Evolutionary conservation across 2,329 filamentous ascomycete genomes (phyloP), one percentile per base, ranked within the genome.

Genomic region (Rugonectria rugulosa): DNA sequence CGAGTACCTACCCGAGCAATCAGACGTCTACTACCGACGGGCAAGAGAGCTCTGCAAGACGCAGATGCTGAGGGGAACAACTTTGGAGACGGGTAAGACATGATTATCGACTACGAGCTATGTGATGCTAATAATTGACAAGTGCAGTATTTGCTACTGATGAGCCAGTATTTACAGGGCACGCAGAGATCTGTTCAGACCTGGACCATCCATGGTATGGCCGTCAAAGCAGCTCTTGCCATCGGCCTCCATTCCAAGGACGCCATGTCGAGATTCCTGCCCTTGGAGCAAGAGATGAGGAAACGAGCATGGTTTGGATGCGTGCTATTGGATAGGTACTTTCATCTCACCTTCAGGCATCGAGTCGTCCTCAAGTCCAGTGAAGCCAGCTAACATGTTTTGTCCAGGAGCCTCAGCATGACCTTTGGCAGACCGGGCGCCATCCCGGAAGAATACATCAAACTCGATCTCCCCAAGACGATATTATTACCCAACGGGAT

Each of bases 141-240:
- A 64, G 80, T 83, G 0, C 80, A 83, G 62, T 76, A 75, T 36
- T 71, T 83, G 7, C 70, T 85, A 0, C 55, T 84, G 1, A 73
- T 78, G 59, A 75, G 75, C 5, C 79, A 81, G 42, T 84, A 84
- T 53, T 71, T 84, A 0, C 81, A 85, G 60, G 80, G 81, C 2
- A 83, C 81, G 0, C 78, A 82, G 31, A 77, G 77, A 17, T 82
- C 81, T 0, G 72, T 82, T 2, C 76, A 83, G 49, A 78, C 82
- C 2, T 85, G 82, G 81, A 80, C 74, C 0, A 73, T 79, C 0
- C 82, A 85, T 57, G 81, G 82, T 0, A 70, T 84, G 1, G 77
- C 81, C 0, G 75, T 84, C 3, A 79, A 77, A 54, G 77, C 78
- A 1, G 81, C 81, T 0, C 69, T 81, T 21, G 77, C 81, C 24